These are phyloP conservation scores for Ustilago shanxiensis DNA, from an alignment of 1,284 basidiomycete species.

Conservation along the genomic window DNA sequence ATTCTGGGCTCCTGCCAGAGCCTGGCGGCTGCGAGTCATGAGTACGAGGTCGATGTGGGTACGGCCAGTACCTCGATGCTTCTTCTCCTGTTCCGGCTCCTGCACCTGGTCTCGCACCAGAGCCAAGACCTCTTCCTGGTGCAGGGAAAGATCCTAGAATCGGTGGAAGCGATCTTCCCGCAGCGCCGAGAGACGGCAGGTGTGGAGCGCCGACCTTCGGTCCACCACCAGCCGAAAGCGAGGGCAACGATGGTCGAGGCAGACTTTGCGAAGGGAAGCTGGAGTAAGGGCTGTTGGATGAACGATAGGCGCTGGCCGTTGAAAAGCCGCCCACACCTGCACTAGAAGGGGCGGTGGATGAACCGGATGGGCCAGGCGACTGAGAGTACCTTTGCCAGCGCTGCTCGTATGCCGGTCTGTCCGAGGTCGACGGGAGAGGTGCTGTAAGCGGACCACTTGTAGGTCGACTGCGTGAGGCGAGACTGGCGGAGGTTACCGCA, in stretches of 20 bases:
- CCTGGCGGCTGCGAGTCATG: conserved; percentile 21
- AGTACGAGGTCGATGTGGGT: conserved; percentile 34
- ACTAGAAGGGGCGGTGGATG: conserved; percentile 1
- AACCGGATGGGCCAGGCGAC: conserved; percentile 33
- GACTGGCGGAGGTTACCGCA: conserved; percentile 17
- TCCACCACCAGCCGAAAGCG: conserved; percentile 25
- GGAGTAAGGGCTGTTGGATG: conserved; percentile 44
- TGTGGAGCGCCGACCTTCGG: conserved; percentile 36
- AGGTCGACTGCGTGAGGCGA: conserved; percentile 20
- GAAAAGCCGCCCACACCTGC: conserved; percentile 28
- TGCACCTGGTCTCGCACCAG: conserved; percentile 9
- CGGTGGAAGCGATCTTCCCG: conserved; percentile 46
- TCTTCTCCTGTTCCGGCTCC: conserved; percentile 23
- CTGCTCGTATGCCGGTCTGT: conserved; percentile 35
- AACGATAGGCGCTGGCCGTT: conserved; percentile 39
- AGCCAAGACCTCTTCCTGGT: conserved; percentile 17
- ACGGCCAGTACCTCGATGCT: conserved; percentile 33
- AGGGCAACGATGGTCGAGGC: conserved; percentile 44
- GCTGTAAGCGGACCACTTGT: conserved; percentile 35
- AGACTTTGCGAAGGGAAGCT: conserved; percentile 48
- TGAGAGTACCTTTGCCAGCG: conserved; percentile 46
- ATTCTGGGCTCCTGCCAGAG: conserved; percentile 19
- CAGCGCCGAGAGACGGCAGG: conserved; percentile 36
- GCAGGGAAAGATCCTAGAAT: conserved; percentile 45
- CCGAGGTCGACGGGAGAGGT: conserved; percentile 25